Conservation (phyloP, 2,329 filamentous ascomycete species). For the Colletotrichum sp. region DNA sequence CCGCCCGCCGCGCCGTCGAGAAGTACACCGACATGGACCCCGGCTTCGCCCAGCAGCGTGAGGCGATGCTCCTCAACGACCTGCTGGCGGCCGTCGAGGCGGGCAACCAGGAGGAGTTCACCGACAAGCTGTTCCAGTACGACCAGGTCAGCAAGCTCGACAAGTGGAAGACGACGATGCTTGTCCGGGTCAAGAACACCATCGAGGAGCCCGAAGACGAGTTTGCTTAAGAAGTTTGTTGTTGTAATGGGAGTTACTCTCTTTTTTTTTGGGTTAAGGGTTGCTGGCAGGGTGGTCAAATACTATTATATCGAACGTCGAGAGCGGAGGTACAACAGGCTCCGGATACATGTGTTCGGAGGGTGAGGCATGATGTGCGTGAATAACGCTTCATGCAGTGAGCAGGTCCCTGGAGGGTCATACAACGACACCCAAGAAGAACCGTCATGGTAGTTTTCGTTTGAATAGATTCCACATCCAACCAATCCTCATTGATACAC, state of each 20-base stretch:
- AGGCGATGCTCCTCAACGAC: conserved; percentile 82
- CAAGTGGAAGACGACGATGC: conserved; percentile 92
- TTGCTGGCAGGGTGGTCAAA: background rate
- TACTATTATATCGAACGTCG: background rate
- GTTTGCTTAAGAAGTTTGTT: conserved; percentile 35
- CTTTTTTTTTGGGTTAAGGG: background rate
- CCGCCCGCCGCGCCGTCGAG: conserved; percentile 79
- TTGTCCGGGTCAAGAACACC: conserved; percentile 81
- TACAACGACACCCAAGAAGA: background rate
- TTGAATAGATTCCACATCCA: conserved; percentile 10
- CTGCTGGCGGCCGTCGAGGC: conserved; percentile 76
- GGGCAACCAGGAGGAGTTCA: conserved; percentile 81
- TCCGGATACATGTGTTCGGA: background rate
- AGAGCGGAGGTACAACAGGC: background rate
- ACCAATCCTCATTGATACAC: background rate
- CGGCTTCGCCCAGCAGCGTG: conserved; percentile 76
- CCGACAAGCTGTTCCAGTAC: conserved; percentile 86
- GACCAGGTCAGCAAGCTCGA: conserved; percentile 94
- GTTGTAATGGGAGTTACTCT: background rate
- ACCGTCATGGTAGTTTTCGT: background rate
- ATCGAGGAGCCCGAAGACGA: conserved; percentile 67
- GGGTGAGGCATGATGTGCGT: background rate
- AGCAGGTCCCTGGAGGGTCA: background rate
- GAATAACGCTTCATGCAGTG: background rate
- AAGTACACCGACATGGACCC: conserved; percentile 82